Evolutionary conservation across 1,284 basidiomycete genomes (phyloP).

Genomic region (Somion occarium): DNA sequence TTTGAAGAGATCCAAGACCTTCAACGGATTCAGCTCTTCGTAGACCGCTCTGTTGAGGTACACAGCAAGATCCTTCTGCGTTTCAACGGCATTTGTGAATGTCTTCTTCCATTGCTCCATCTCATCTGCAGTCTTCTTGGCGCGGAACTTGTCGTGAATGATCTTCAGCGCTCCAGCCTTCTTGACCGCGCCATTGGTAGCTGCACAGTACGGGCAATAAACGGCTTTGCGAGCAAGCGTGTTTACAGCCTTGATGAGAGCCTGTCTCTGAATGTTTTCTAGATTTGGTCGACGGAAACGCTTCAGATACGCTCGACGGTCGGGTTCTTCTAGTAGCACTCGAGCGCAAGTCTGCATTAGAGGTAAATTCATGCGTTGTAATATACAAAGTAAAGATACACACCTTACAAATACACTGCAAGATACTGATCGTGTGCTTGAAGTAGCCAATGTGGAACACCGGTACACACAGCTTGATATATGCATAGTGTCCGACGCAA

Average conservation of each 20-base stretch:
- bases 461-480: slow-evolving; percentile 93
- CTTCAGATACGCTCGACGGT: slow-evolving; percentile 81
- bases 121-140: slow-evolving; percentile 90
- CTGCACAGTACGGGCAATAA: slow-evolving; percentile 91
- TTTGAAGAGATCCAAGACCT: slow-evolving; percentile 91
- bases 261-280: slow-evolving; percentile 91
- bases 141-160: slow-evolving; percentile 96
- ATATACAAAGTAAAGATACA: slow-evolving; percentile 14
- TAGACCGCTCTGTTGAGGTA: slow-evolving; percentile 88
- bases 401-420: slow-evolving; percentile 97
- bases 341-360: slow-evolving; percentile 81
- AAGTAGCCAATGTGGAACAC: slow-evolving; percentile 99
- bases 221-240: slow-evolving; percentile 85
- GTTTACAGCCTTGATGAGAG: slow-evolving; percentile 88
- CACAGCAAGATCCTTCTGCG: slow-evolving; percentile 82
- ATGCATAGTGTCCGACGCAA: slow-evolving; percentile 97
- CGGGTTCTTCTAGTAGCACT: slow-evolving; percentile 87
- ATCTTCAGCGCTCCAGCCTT: slow-evolving; percentile 95
- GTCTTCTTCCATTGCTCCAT: slow-evolving; percentile 86
- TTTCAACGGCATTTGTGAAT: slow-evolving; percentile 80
- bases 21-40: slow-evolving; percentile 94
- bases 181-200: slow-evolving; percentile 95
- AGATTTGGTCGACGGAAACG: slow-evolving; percentile 88
- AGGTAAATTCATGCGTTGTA: slow-evolving; percentile 1
- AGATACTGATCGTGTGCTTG: slow-evolving; percentile 89